Evolutionary conservation across 805 yeast species (phyloP), one percentile per base, ranked within the genome.

Genomic region (Pichia deserticola): DNA sequence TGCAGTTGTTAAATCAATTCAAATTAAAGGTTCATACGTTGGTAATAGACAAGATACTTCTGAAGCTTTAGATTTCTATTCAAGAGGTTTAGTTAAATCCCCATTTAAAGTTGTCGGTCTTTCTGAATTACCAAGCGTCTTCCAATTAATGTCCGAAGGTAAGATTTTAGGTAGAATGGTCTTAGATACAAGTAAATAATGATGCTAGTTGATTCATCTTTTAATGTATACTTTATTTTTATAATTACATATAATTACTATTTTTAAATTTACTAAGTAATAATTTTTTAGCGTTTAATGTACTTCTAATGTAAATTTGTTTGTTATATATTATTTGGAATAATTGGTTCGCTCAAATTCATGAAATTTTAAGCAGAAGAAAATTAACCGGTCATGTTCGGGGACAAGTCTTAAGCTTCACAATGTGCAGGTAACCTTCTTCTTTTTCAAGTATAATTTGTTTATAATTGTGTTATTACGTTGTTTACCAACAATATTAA

Each of bases 21-120:
- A 74, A 62, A 82, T 87, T 64, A 79, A 75, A 67, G 95, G 93
- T 60, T 86, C 95, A 47, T 85, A 85, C 65, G 95, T 87, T 55
- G 96, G 95, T 61, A 86, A 86, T 80, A 83, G 95, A 72, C 84
- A 85, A 57, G 96, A 88, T 71, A 79, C 92, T 57, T 77, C 83
- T 55, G 89, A 83, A 68, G 89, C 89, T 44, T 63, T 83, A 51
- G 87, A 83, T 60, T 82, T 83, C 75, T 83, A 81, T 64, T 54
- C 74, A 51, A 75, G 87, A 68, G 89, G 89, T 49, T 69, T 78
- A 59, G 81, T 83, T 60, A 69, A 74, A 55, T 77, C 85, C 48
- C 86, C 70, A 59, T 81, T 86, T 72, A 78, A 79, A 73, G 65
- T 89, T 67, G 89, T 82, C 48, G 89, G 89, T 51, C 75, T 87